Conservation (phyloP, 2,329 filamentous ascomycete species). For the Phialemonium atrogriseum region DNA sequence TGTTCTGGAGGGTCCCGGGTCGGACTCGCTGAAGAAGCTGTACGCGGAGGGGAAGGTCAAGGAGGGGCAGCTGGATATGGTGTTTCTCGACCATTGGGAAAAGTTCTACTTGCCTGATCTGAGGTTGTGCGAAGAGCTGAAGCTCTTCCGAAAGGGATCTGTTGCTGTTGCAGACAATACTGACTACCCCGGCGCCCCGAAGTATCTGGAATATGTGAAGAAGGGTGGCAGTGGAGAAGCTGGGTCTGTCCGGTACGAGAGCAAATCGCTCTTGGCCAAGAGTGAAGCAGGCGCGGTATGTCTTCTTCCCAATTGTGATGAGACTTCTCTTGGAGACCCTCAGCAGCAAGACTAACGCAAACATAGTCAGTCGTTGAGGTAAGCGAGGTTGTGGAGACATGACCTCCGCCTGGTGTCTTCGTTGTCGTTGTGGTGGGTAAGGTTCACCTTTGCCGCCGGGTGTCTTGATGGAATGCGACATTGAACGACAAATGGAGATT, state of each 20-base stretch:
- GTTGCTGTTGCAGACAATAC: conserved; percentile 35
- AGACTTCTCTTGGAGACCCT: no score
- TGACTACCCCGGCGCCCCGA: conserved; percentile 31
- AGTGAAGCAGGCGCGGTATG: conserved; percentile 4
- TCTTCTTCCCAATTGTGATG: neutral
- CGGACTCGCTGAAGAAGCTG: conserved; percentile 20
- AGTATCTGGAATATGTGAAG: conserved; percentile 31
- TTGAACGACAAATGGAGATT: no score
- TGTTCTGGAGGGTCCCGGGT: conserved; percentile 23
- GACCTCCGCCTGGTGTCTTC: no score
- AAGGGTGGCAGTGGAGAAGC: conserved; percentile 13
- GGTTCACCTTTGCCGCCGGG: no score
- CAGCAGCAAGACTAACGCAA: no score
- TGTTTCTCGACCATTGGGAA: conserved; percentile 28
- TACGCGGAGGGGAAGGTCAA: conserved; percentile 16
- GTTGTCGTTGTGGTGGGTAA: no score
- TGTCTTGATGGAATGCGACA: no score
- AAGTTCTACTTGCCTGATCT: conserved; percentile 26
- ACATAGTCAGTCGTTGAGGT: no score
- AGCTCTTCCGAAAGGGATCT: conserved; percentile 21
- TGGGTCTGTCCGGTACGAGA: conserved; percentile 16
- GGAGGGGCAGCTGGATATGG: conserved; percentile 20
- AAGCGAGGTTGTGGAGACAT: no score
- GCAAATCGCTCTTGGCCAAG: conserved; percentile 7
- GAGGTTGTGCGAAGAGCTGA: conserved; percentile 22